A percentile compares a stretch with the other conserved stretches of the same genome.
Evolutionary conservation across 1,284 basidiomycete genomes (phyloP).

Genomic region (Cryptococcus jaspeensis): DNA sequence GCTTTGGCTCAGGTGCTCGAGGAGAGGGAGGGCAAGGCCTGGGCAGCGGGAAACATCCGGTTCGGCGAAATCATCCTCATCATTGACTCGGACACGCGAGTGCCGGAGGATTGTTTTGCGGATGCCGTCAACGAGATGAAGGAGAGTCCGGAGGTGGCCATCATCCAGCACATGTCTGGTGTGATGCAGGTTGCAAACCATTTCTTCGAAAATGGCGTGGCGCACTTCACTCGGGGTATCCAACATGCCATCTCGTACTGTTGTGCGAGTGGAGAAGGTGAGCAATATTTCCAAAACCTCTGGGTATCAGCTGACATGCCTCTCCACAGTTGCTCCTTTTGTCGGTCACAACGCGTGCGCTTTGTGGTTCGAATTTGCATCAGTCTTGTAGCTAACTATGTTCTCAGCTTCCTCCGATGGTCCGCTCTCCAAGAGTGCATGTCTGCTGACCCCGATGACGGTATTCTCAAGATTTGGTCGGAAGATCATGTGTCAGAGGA

Average conservation of each 20-base stretch:
- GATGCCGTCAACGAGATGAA: slow-evolving; percentile 78
- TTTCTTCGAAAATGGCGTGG: slow-evolving; percentile 83
- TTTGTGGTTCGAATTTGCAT: neutral
- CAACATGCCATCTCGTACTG: slow-evolving; percentile 65
- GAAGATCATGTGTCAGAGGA: slow-evolving; percentile 82
- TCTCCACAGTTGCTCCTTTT: slow-evolving; percentile 60
- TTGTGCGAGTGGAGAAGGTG: slow-evolving; percentile 70
- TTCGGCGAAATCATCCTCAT: slow-evolving; percentile 61
- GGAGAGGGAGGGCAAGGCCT: slow-evolving; percentile 59
- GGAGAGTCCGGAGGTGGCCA: slow-evolving; percentile 73
- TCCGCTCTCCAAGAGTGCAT: slow-evolving; percentile 75
- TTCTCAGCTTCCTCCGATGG: slow-evolving; percentile 64
- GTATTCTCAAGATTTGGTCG: slow-evolving; percentile 69
- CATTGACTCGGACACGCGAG: slow-evolving; percentile 79
- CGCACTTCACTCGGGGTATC: slow-evolving; percentile 76
- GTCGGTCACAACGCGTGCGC: slow-evolving; percentile 73
- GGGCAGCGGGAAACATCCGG: slow-evolving; percentile 47
- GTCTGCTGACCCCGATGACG: slow-evolving; percentile 66
- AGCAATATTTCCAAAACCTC: slow-evolving; percentile 12
- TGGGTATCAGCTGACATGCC: slow-evolving; percentile 1
- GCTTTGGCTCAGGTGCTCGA: slow-evolving; percentile 49
- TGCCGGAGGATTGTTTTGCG: slow-evolving; percentile 79
- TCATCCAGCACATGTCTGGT: slow-evolving; percentile 58
- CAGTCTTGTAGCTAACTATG: neutral
- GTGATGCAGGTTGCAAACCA: slow-evolving; percentile 77